Evolutionary conservation across 192 early-diverging fungal species (phyloP).

Genomic region (Coemansia sp.): DNA sequence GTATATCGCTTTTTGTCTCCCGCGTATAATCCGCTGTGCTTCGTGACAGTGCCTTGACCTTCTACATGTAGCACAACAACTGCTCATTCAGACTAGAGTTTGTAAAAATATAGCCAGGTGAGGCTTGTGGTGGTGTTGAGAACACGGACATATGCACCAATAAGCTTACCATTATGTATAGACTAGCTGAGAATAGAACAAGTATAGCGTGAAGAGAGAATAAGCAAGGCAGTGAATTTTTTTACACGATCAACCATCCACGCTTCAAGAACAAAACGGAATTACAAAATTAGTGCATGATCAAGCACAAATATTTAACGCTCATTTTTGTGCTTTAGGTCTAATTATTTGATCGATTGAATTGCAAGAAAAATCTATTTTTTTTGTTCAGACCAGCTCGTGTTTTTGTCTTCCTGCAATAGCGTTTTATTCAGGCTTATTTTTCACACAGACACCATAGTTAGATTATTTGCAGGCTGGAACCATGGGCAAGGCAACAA

Average conservation of each 20-base stretch:
- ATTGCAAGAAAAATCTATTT: slow-evolving; percentile 1
- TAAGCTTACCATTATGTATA: slow-evolving; percentile 9
- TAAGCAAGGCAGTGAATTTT: background rate
- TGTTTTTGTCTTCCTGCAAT: background rate
- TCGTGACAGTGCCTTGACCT: slow-evolving; percentile 92
- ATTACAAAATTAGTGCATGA: too few relatives aligned
- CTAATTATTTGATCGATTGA: background rate
- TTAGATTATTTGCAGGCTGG: background rate
- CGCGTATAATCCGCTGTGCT: slow-evolving; percentile 76
- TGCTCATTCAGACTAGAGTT: too few relatives aligned
- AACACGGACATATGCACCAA: too few relatives aligned
- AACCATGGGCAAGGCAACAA: slow-evolving; percentile 55
- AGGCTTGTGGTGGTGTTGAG: too few relatives aligned
- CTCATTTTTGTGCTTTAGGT: too few relatives aligned
- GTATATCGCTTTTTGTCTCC: slow-evolving; percentile 82
- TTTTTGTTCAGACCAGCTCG: background rate
- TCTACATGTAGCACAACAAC: slow-evolving; percentile 56
- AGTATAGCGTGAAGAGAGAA: background rate
- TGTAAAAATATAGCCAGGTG: too few relatives aligned
- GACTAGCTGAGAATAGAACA: slow-evolving; percentile 1
- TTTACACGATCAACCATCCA: background rate
- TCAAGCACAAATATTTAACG: too few relatives aligned
- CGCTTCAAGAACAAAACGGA: too few relatives aligned
- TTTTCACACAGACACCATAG: background rate
- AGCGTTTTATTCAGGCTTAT: slow-evolving; percentile 2